phyloP scores from a whole-genome alignment of 2,329 filamentous ascomycete species.

The Byssochlamys sp. region DNA sequence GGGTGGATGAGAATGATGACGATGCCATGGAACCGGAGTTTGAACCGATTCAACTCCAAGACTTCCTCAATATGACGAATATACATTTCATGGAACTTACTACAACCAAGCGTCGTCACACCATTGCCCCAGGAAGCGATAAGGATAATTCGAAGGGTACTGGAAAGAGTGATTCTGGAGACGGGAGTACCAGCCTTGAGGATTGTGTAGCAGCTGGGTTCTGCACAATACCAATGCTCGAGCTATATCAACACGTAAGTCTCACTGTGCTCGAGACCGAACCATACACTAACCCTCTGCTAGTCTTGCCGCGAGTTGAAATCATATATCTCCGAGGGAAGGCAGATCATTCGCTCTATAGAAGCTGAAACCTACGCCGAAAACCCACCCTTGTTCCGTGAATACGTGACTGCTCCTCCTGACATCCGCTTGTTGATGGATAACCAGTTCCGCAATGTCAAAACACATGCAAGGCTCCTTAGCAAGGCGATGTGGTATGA shows the following conservation, averaged over 20 bases:
- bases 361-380: conserved; percentile 81
- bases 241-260: conserved; percentile 80
- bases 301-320: conserved; percentile 85
- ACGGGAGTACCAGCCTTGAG: conserved; percentile 45
- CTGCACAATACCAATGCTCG: conserved; percentile 84
- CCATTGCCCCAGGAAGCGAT: conserved; percentile 52
- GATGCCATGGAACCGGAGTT: conserved; percentile 35
- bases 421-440: conserved; percentile 83
- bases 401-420: conserved; percentile 76
- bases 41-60: conserved; percentile 70
- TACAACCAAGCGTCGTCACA: conserved; percentile 88
- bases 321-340: conserved; percentile 88
- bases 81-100: conserved; percentile 97
- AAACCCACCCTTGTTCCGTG: conserved; percentile 81
- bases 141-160: conserved; percentile 22
- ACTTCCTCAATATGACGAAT: conserved; percentile 89
- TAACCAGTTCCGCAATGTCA: conserved; percentile 94
- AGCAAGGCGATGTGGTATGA: conserved; percentile 98
- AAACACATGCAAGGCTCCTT: conserved; percentile 76
- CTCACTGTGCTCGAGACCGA: conserved; percentile 1
- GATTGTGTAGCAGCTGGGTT: conserved; percentile 78
- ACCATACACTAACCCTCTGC: conserved; percentile 17
- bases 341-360: conserved; percentile 79
- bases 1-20: conserved; percentile 40
- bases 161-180: conserved; percentile 16